Percentiles rank a stretch among this genome's conserved stretches.
Evolutionary conservation across 345 rosid species (phyloP).

Genomic region (Passiflora organensis): DNA sequence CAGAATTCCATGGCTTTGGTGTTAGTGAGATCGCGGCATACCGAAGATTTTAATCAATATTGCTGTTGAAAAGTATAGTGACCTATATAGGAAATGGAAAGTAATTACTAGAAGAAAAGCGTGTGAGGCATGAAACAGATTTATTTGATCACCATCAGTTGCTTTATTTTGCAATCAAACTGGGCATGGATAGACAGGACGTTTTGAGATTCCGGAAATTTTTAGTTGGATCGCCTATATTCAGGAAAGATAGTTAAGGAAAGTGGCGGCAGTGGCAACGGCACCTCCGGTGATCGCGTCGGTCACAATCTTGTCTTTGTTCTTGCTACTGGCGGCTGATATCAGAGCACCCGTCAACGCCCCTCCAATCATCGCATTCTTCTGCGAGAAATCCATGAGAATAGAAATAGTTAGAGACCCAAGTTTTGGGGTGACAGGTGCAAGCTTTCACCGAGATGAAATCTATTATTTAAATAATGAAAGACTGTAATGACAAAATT

Average conservation of each 20-base stretch:
- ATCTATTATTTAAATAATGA: too few relatives aligned
- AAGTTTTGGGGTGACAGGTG: neutral
- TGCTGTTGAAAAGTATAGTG: neutral
- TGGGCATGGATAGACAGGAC: too few relatives aligned
- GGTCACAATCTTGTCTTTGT: slow-evolving; percentile 46
- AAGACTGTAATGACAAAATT: too few relatives aligned
- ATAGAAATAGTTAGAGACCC: neutral
- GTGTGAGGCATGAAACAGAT: neutral
- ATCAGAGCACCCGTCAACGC: slow-evolving; percentile 67
- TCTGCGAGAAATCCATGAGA: slow-evolving; percentile 45
- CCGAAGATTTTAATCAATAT: too few relatives aligned
- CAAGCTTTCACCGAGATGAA: too few relatives aligned
- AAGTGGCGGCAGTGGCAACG: slow-evolving; percentile 72
- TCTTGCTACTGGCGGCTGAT: slow-evolving; percentile 45
- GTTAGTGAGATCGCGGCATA: too few relatives aligned
- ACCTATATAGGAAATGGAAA: neutral
- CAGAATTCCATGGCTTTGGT: too few relatives aligned
- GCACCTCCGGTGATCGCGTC: slow-evolving; percentile 78
- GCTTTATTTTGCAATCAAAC: neutral
- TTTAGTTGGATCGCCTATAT: neutral
- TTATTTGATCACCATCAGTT: neutral
- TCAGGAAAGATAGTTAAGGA: slow-evolving; percentile 49
- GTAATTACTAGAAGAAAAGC: neutral
- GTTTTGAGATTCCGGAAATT: too few relatives aligned
- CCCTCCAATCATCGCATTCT: slow-evolving; percentile 88